Evolutionary conservation across 2,329 filamentous ascomycete species (phyloP).

Genomic region (Pseudogymnoascus destructans): DNA sequence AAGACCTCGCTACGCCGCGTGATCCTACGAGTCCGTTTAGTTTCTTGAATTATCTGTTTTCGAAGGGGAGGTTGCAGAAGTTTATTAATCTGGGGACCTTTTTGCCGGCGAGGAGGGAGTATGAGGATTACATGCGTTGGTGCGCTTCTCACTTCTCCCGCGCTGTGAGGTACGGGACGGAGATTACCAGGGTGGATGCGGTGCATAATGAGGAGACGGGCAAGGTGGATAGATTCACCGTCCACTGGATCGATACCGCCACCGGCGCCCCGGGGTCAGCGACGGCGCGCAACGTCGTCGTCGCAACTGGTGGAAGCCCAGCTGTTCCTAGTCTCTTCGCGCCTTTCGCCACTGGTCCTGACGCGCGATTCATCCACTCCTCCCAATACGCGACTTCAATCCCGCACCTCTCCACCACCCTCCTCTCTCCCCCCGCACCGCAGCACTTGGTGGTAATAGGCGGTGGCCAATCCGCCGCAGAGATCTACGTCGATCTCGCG

Average conservation of each 20-base stretch:
- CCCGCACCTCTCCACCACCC: not conserved
- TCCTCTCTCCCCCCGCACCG: not conserved
- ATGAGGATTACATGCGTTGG: slow-evolving; percentile 90
- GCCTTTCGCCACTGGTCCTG: slow-evolving; percentile 26
- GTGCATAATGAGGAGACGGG: not conserved
- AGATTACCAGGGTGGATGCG: slow-evolving; percentile 38
- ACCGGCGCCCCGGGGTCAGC: not conserved
- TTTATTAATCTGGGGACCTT: slow-evolving; percentile 86
- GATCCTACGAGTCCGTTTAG: slow-evolving; percentile 83
- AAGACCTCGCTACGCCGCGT: slow-evolving; percentile 78
- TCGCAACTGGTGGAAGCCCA: slow-evolving; percentile 56
- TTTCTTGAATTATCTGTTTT: slow-evolving; percentile 86
- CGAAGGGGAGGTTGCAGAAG: slow-evolving; percentile 65
- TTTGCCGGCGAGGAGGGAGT: slow-evolving; percentile 71
- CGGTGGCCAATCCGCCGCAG: slow-evolving; percentile 82
- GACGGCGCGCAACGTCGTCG: slow-evolving; percentile 39
- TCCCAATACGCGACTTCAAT: slow-evolving; percentile 56
- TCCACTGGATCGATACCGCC: not conserved
- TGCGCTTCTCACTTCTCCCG: slow-evolving; percentile 58
- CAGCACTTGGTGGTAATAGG: slow-evolving; percentile 77
- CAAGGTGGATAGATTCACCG: not conserved
- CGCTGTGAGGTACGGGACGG: slow-evolving; percentile 46
- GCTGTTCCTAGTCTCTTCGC: slow-evolving; percentile 54
- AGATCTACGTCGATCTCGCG: slow-evolving; percentile 87
- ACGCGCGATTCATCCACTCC: slow-evolving; percentile 70